phyloP scores from a whole-genome alignment of 1,139 yeast species.

The Scheffersomyces lignicola region DNA sequence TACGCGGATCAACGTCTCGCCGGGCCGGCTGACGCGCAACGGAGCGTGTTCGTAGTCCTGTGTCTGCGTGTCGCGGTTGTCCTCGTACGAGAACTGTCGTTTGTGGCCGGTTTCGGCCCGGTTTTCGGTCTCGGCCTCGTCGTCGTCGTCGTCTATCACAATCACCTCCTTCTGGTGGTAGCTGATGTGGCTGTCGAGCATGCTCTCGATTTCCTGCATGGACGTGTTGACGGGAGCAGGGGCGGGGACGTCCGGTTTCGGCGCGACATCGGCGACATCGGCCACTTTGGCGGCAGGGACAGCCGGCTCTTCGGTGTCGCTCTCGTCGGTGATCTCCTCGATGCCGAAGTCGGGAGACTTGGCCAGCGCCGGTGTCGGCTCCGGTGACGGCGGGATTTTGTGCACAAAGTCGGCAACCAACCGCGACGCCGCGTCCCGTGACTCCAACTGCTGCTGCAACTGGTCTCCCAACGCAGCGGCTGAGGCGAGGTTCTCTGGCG shows the following conservation, averaged over 20 bases:
- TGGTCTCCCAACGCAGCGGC: slow-evolving; percentile 27
- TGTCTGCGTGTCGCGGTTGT: too few relatives aligned
- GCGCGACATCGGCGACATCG: neutral
- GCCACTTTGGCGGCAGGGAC: slow-evolving; percentile 5
- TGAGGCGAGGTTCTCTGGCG: slow-evolving; percentile 7
- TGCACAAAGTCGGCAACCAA: slow-evolving; percentile 12
- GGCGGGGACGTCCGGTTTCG: neutral
- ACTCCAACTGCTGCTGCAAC: slow-evolving; percentile 23
- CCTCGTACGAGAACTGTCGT: slow-evolving; percentile 12
- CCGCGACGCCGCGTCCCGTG: slow-evolving; percentile 10
- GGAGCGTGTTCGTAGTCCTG: too few relatives aligned
- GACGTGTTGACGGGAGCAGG: slow-evolving; percentile 22
- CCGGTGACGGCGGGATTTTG: slow-evolving; percentile 4
- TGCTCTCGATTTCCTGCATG: slow-evolving; percentile 44
- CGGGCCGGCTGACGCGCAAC: too few relatives aligned
- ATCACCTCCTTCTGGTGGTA: too few relatives aligned
- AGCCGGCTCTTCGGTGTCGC: slow-evolving; percentile 26
- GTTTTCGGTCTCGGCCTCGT: neutral
- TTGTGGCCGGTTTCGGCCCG: neutral
- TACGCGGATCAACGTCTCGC: slow-evolving; percentile 13
- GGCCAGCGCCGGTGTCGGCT: slow-evolving; percentile 4
- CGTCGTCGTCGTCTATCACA: slow-evolving; percentile 6
- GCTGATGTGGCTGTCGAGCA: slow-evolving; percentile 38
- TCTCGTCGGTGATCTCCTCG: slow-evolving; percentile 37
- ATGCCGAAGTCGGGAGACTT: slow-evolving; percentile 37